These are phyloP conservation scores for Curvularia sp. DNA, from an alignment of 2,329 filamentous ascomycete species.

Conservation along the genomic window DNA sequence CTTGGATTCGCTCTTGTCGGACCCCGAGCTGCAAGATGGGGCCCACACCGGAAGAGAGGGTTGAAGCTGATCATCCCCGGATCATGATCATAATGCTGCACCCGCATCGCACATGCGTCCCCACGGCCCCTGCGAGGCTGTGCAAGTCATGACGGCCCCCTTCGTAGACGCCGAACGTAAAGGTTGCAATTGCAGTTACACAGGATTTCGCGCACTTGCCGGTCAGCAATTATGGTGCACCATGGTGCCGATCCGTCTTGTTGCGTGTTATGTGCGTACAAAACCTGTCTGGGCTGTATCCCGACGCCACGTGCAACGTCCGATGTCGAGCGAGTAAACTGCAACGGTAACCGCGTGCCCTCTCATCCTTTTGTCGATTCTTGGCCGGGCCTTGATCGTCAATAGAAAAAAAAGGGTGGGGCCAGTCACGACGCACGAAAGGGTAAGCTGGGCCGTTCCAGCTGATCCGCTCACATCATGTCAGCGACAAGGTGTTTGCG, in stretches of 20 bases:
- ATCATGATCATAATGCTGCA: constrained; percentile 8
- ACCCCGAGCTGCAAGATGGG: constrained; percentile 1
- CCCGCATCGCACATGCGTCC: constrained; percentile 8
- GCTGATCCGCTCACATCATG: not conserved
- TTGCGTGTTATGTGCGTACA: not conserved
- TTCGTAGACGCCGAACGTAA: not conserved
- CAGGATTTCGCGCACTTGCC: constrained; percentile 1
- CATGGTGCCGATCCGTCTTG: not conserved
- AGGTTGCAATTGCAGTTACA: constrained; percentile 2
- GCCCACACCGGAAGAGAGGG: not conserved
- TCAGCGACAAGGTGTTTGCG: constrained; percentile 1
- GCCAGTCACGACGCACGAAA: constrained; percentile 4
- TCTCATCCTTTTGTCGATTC: not conserved
- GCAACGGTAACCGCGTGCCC: not conserved
- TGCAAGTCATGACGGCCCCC: not conserved
- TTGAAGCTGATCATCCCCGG: not conserved
- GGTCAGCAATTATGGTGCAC: constrained; percentile 1
- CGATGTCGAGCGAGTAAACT: not conserved
- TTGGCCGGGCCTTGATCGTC: not conserved
- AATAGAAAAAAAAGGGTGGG: not conserved
- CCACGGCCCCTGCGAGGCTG: constrained; percentile 8
- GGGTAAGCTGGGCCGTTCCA: constrained; percentile 1
- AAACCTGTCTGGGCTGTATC: not conserved
- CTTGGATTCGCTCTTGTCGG: not conserved
- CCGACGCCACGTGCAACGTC: constrained; percentile 6